These are phyloP conservation scores for Hylodesmum podocarpum DNA, from an alignment of 306 rosid species.

Conservation along the genomic window DNA sequence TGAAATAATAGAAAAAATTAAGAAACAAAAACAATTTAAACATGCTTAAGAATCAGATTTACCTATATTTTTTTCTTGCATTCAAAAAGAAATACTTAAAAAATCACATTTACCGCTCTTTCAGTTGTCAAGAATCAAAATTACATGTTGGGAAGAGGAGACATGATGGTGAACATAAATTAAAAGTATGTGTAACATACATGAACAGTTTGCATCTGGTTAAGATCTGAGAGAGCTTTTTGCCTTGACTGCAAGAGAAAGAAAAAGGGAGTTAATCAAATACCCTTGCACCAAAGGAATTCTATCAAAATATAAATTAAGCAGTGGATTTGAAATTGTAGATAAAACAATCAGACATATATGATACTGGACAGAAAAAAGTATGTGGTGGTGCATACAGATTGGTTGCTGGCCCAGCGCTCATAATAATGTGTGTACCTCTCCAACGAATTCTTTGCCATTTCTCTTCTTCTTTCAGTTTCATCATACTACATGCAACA, in stretches of 20 bases:
- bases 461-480: conserved; percentile 90
- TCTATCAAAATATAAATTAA: not conserved
- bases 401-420: conserved; percentile 99
- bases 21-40: not conserved
- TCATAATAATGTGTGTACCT: conserved; percentile 97
- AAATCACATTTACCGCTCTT: not conserved
- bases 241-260: conserved; percentile 78
- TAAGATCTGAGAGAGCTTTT: conserved; percentile 88
- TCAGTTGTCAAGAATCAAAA: conserved; percentile 2
- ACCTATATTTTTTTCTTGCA: not conserved
- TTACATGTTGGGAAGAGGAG: not conserved
- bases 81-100: not conserved
- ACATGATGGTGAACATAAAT: not conserved
- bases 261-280: not conserved
- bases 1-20: not conserved
- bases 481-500: conserved; percentile 56
- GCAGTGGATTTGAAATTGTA: not conserved
- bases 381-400: conserved; percentile 48
- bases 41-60: not conserved
- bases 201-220: conserved; percentile 87
- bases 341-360: not conserved
- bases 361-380: conserved; percentile 18
- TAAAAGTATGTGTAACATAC: conserved; percentile 45
- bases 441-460: conserved; percentile 98
- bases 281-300: not conserved